A percentile compares a stretch with the other conserved stretches of the same genome.
These are phyloP conservation scores for Aspergillus sp. DNA, from an alignment of 2,329 filamentous ascomycete genomes.

Conservation along the genomic window DNA sequence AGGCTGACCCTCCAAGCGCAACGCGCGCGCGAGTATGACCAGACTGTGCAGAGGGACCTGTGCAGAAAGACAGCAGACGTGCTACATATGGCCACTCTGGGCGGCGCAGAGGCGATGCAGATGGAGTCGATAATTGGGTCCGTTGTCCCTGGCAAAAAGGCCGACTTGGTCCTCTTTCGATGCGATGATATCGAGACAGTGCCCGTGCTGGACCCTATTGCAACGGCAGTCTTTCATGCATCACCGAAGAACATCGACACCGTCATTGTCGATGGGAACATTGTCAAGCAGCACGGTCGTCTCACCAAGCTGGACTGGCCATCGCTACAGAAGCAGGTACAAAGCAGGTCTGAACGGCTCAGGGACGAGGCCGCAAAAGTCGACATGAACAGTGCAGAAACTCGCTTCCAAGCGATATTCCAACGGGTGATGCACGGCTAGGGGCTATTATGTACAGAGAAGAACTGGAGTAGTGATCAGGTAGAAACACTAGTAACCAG, in stretches of 20 bases:
- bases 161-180: slow-evolving; percentile 3
- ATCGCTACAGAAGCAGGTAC: neutral
- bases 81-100: slow-evolving; percentile 3
- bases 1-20: slow-evolving; percentile 2
- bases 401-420: neutral
- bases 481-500: neutral
- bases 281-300: slow-evolving; percentile 4
- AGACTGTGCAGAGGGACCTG: neutral
- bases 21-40: neutral
- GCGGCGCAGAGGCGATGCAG: slow-evolving; percentile 8
- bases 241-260: slow-evolving; percentile 8
- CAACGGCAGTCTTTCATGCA: slow-evolving; percentile 6
- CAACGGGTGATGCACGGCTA: neutral
- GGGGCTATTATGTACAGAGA: neutral
- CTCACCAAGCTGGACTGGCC: neutral
- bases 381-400: neutral
- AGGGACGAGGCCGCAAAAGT: neutral
- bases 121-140: slow-evolving; percentile 4
- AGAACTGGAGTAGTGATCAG: neutral
- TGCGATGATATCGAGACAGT: slow-evolving; percentile 12
- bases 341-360: neutral
- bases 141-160: slow-evolving; percentile 3
- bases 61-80: neutral
- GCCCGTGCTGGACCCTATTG: slow-evolving; percentile 4
- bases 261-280: slow-evolving; percentile 3